Conservation (phyloP, 495 filamentous ascomycete genomes). For the Annulohypoxylon bovei region DNA sequence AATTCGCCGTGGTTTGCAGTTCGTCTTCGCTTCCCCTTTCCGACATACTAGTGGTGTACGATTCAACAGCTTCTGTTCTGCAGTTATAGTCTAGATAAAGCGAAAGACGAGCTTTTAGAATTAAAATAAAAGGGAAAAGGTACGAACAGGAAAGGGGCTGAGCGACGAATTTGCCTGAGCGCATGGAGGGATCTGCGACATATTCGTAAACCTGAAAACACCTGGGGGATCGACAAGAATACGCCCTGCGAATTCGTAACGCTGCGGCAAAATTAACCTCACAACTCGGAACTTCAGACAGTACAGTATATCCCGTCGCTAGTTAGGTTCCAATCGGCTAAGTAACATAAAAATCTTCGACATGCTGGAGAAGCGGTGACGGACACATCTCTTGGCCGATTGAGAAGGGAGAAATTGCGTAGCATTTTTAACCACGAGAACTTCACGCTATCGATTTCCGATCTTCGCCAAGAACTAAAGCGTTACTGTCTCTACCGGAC, state of each 20-base stretch:
- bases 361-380: not conserved
- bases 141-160: conserved; percentile 17
- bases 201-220: conserved; percentile 27
- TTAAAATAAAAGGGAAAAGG: not conserved
- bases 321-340: not conserved
- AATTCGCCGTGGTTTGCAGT: conserved; percentile 3
- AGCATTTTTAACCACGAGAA: conserved; percentile 8
- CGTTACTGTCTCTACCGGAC: conserved; percentile 4
- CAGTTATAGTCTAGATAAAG: conserved; percentile 15
- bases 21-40: not conserved
- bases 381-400: not conserved
- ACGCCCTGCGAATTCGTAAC: conserved; percentile 6
- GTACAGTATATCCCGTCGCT: not conserved
- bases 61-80: conserved; percentile 8
- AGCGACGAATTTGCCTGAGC: conserved; percentile 5
- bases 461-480: conserved; percentile 18
- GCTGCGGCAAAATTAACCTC: not conserved
- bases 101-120: not conserved
- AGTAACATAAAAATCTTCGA: conserved; percentile 2
- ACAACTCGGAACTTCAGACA: not conserved
- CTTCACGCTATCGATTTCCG: conserved; percentile 8
- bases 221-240: conserved; percentile 25
- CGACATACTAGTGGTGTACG: not conserved
- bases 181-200: conserved; percentile 30
- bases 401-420: conserved; percentile 10